Evolutionary conservation across 1,139 yeast genomes (phyloP).

Genomic region (Pichia cactophila): DNA sequence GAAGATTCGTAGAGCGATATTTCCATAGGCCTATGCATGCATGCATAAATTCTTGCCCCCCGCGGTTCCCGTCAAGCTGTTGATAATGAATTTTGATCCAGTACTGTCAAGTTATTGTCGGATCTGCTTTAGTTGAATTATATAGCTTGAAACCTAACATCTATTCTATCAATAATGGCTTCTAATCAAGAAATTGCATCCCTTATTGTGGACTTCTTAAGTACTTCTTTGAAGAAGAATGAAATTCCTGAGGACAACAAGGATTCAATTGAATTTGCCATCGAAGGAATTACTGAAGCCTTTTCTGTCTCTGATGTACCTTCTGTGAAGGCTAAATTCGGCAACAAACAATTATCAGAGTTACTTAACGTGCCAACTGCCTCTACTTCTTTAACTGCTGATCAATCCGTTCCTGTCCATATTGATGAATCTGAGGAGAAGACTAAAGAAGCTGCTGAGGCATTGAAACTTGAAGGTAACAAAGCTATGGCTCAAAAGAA

Average conservation of each 20-base stretch:
- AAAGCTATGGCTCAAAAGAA: constrained; percentile 79
- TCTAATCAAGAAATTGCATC: constrained; percentile 63
- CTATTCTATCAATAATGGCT: constrained; percentile 7
- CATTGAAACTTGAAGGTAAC: constrained; percentile 83
- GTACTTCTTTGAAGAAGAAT: constrained; percentile 51
- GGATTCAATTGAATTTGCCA: constrained; percentile 93
- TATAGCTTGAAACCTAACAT: no score
- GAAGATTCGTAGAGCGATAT: background rate
- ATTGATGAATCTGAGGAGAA: constrained; percentile 39
- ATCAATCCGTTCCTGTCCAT: constrained; percentile 35
- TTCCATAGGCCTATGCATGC: background rate
- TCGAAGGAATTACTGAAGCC: constrained; percentile 87
- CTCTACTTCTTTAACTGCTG: constrained; percentile 5
- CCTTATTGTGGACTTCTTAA: constrained; percentile 67
- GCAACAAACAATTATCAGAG: constrained; percentile 43
- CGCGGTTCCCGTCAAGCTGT: no score
- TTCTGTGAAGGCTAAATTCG: constrained; percentile 33
- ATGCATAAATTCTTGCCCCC: background rate
- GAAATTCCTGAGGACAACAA: constrained; percentile 68
- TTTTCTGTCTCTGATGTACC: constrained; percentile 53
- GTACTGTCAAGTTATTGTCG: no score
- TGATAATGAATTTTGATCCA: no score
- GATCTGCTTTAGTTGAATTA: no score
- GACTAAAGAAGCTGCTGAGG: constrained; percentile 68
- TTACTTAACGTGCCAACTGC: constrained; percentile 30